Evolutionary conservation across 495 filamentous ascomycete genomes (phyloP).

Genomic region (Poronia punctata): DNA sequence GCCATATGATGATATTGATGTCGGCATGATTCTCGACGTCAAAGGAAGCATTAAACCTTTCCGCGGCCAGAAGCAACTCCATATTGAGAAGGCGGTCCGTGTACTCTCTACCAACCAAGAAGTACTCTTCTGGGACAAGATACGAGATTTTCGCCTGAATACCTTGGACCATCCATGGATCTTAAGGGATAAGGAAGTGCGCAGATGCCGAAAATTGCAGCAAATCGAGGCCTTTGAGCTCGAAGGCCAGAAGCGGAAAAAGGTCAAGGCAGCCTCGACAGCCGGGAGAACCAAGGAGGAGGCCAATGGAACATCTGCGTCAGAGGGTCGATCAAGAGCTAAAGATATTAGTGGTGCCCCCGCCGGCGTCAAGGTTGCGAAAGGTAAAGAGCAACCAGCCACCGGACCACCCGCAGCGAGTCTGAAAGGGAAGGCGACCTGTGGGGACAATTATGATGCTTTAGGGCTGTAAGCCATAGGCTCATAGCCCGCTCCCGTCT

Average conservation of each 20-base stretch:
- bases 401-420: background rate
- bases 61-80: constrained; percentile 56
- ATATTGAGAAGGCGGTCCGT: constrained; percentile 57
- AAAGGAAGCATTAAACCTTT: constrained; percentile 67
- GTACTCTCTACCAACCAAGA: constrained; percentile 66
- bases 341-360: background rate
- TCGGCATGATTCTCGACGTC: constrained; percentile 65
- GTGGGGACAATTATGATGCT: constrained; percentile 14
- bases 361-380: constrained; percentile 7
- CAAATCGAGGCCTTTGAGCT: constrained; percentile 29
- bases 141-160: constrained; percentile 52
- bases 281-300: background rate
- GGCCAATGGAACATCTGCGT: background rate
- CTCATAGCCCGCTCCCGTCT: background rate
- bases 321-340: background rate
- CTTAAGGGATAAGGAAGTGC: constrained; percentile 47
- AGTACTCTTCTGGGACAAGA: constrained; percentile 66
- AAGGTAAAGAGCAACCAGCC: constrained; percentile 3
- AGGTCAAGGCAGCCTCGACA: no score
- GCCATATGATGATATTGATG: constrained; percentile 53
- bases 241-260: constrained; percentile 33
- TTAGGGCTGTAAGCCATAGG: constrained; percentile 16
- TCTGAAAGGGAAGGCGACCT: constrained; percentile 2
- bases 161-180: constrained; percentile 65
- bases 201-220: constrained; percentile 42